Conservation (phyloP, 2,329 filamentous ascomycete species). For the Ceratocystis huliohia region DNA sequence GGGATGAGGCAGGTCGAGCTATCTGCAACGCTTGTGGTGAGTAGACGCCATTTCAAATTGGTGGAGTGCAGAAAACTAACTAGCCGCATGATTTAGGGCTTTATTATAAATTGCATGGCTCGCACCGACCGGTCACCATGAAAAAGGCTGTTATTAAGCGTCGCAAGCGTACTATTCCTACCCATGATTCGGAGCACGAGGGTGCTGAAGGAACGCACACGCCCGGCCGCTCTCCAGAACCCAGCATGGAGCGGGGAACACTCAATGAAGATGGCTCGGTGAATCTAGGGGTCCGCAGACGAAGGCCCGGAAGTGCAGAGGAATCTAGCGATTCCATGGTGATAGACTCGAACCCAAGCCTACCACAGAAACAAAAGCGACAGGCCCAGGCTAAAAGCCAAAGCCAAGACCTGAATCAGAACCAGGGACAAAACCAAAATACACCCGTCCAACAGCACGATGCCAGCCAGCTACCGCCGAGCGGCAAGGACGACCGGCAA, state of each 20-base stretch:
- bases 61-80: background rate
- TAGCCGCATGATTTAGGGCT: conserved; percentile 46
- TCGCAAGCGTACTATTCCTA: conserved; percentile 85
- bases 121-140: conserved; percentile 92
- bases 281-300: conserved; percentile 45
- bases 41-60: conserved; percentile 25
- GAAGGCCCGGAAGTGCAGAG: conserved; percentile 27
- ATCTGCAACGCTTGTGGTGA: conserved; percentile 97
- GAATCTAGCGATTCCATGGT: conserved; percentile 9
- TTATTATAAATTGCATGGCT: conserved; percentile 91
- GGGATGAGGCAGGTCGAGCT: conserved; percentile 87
- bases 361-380: background rate
- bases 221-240: conserved; percentile 30
- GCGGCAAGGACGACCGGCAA: conserved; percentile 36
- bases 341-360: background rate
- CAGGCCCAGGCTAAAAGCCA: too few species aligned
- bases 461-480: background rate
- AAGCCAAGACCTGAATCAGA: background rate
- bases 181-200: conserved; percentile 38
- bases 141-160: conserved; percentile 97
- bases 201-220: conserved; percentile 37
- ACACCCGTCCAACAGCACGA: background rate
- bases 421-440: background rate
- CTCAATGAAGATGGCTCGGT: conserved; percentile 53
- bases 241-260: conserved; percentile 39